phyloP scores from a whole-genome alignment of 768 basidiomycete species.

The Phanerochaete carnosa region DNA sequence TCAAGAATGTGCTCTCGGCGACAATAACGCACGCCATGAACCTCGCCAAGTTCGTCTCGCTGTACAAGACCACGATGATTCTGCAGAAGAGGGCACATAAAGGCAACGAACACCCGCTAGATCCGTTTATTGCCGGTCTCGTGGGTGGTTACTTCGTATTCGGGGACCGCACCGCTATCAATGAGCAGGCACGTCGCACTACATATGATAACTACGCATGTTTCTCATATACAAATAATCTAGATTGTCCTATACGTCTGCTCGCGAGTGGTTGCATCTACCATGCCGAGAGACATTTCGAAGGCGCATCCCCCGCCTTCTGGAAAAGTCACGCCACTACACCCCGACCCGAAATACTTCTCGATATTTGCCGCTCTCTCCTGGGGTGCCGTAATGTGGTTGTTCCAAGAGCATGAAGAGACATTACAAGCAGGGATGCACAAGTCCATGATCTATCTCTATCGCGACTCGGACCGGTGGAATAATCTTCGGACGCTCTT shows the following conservation, averaged over 20 bases:
- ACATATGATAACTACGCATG: neutral
- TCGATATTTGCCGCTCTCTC: conserved; percentile 81
- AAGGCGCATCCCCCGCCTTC: conserved; percentile 36
- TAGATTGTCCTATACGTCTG: conserved; percentile 97
- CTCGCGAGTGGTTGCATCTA: conserved; percentile 86
- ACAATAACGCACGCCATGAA: conserved; percentile 91
- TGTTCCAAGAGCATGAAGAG: conserved; percentile 84
- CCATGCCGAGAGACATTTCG: conserved; percentile 72
- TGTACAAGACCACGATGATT: conserved; percentile 87
- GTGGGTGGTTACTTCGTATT: conserved; percentile 90
- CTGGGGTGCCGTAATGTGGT: conserved; percentile 97
- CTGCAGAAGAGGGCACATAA: conserved; percentile 78
- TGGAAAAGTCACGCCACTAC: conserved; percentile 57
- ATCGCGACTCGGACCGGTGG: conserved; percentile 91
- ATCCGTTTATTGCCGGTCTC: conserved; percentile 91
- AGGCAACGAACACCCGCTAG: conserved; percentile 76
- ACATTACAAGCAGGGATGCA: conserved; percentile 97
- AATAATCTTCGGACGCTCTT: conserved; percentile 75
- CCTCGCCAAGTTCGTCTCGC: conserved; percentile 78
- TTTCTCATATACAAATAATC: neutral
- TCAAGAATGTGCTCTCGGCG: conserved; percentile 68
- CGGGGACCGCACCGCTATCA: conserved; percentile 81
- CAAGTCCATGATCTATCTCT: conserved; percentile 93
- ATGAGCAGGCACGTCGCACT: conserved; percentile 72
- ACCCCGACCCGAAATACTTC: conserved; percentile 84